phyloP scores from a whole-genome alignment of 805 yeast species.

The Yarrowia sp. region DNA sequence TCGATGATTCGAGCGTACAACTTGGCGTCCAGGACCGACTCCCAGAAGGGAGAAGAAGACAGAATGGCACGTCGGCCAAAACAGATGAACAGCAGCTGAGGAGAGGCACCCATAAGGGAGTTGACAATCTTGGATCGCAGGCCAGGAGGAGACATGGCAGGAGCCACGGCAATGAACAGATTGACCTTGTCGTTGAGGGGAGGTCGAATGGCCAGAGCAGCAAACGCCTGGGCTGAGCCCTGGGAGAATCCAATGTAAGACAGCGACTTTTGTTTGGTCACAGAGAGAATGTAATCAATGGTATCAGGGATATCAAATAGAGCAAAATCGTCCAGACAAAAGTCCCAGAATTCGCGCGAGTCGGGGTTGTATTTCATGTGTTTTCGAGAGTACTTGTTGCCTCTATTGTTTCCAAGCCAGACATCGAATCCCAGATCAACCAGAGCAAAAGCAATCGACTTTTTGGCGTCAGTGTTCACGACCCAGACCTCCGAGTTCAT shows the following conservation, averaged over 20 bases:
- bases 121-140: slow-evolving; percentile 73
- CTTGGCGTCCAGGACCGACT: slow-evolving; percentile 69
- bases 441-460: slow-evolving; percentile 69
- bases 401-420: slow-evolving; percentile 90
- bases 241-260: slow-evolving; percentile 87
- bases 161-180: slow-evolving; percentile 77
- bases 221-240: slow-evolving; percentile 92
- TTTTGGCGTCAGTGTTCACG: slow-evolving; percentile 45
- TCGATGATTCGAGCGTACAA: slow-evolving; percentile 72
- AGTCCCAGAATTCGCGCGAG: slow-evolving; percentile 73
- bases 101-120: slow-evolving; percentile 70
- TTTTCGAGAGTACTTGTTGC: slow-evolving; percentile 87
- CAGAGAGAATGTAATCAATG: slow-evolving; percentile 63
- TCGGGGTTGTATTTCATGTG: slow-evolving; percentile 51
- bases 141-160: slow-evolving; percentile 91
- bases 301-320: slow-evolving; percentile 83
- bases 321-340: slow-evolving; percentile 88
- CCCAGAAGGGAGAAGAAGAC: slow-evolving; percentile 79
- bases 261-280: slow-evolving; percentile 46
- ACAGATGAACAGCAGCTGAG: slow-evolving; percentile 61
- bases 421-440: slow-evolving; percentile 87
- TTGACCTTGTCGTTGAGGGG: slow-evolving; percentile 54
- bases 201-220: slow-evolving; percentile 64
- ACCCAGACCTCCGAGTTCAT: slow-evolving; percentile 88
- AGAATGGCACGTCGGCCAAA: slow-evolving; percentile 74